Base-by-base conservation (phyloP, 108 stramenopile species). In the Nitzschia sp. region DNA sequence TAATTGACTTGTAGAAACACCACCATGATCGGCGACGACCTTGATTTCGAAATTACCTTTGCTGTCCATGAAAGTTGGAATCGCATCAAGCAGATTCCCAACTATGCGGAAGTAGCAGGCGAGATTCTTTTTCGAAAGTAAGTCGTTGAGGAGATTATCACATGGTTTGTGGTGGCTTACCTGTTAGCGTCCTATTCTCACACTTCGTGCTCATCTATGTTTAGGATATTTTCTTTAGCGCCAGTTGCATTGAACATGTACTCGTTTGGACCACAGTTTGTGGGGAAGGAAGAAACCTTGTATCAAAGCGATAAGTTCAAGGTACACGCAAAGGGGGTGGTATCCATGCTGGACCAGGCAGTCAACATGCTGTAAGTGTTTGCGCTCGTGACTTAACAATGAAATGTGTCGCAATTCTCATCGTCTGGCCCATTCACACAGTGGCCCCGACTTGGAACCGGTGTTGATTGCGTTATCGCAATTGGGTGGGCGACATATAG, bases 71-170 rank as follows among this genome's bases (percentile, higher is more conserved):
- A 71, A 13, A 49, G 45, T 15, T 80, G 79, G 79, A 27, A 3
- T 17, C 30, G 34, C 8, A 64, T 80, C n/a, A 47, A 30, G 18
- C 32, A 33, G 1, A 80, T 80, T 27, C 64, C 61, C 1, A 75
- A 80, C 59, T 71, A 75, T 62, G 79, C 70, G 35, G 59, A 65
- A 34, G 74, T 80, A 9, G 74, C 79, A 6, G 79, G 79, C 24
- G 63, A 74, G 38, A 49, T 80, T 5, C 56, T 80, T 5, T 80
- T 75, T 55, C 60, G 73, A 66, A 73, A 53, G 77, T 78, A 64
- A 66, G 66, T 49, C n/a, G n/a, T n/a, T n/a, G n/a, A n/a, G n/a
- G n/a, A n/a, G 18, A 6, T 53, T 4, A n/a, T 53, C 51, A 53
- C 4, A 42, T 42, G 38, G 9, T 9, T 9, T 42, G 13, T 42